Base-by-base conservation (phyloP, 495 filamentous ascomycete genomes). In the Tuber calosporum region DNA sequence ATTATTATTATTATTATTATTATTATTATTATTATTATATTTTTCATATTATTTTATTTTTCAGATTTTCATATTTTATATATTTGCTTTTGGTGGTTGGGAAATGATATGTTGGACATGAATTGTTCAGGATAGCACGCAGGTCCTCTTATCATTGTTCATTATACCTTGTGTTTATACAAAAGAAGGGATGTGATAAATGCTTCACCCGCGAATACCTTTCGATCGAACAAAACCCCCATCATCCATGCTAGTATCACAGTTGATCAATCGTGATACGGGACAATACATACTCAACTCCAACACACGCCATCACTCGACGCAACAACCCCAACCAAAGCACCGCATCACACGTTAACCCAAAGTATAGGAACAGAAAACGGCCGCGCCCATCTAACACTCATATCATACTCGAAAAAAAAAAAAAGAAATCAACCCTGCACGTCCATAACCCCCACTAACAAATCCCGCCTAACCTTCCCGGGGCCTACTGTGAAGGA, bases 21-120 rank as follows among this genome's bases (percentile, higher is more conserved):
- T n/a, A n/a, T n/a, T n/a, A n/a, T n/a, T n/a, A n/a, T n/a, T n/a
- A n/a, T n/a, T n/a, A n/a, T n/a, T n/a, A n/a, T 1, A 9, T 53
- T 53, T n/a, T 45, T 6, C 5, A 19, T 45, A 20, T 45, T 45
- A 20, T 2, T 26, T 22, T 26, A n/a, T 53, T 62, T 30, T 30
- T 4, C 1, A 8, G 22, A 53, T 62, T 62, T 30, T 30, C 11
- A 11, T 62, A 15, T 30, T 11, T 5, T 62, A 11, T 30, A 30
- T 62, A 62, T 62, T 62, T 30, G 5, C n/a, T 62, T 30, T 15
- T 30, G 11, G 11, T 26, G 9, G 53, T 62, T 30, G 53, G 53
- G 53, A 62, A 62, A 62, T 62, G 53, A 62, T 62, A 62, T 62
- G n/a, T 15, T 15, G 53, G 53, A 62, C 53, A 30, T 30, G 53